Evolutionary conservation across 345 rosid species (phyloP), one percentile per base, ranked within the genome.

Genomic region (Hibiscus trionum): DNA sequence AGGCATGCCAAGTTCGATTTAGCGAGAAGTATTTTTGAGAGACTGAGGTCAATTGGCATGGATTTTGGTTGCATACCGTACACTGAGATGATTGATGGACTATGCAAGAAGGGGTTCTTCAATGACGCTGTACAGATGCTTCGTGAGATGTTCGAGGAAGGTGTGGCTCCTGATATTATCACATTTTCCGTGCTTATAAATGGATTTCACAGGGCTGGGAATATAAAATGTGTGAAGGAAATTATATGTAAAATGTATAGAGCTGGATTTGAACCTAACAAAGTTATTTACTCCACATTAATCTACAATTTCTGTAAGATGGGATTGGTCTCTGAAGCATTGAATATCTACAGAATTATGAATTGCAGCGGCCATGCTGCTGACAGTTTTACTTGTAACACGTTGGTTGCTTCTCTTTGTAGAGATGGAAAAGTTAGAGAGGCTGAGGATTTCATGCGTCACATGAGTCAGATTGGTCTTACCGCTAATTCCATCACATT

Each of bases 181-280:
- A 88, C 96, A 33, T 91, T 85, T 76, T 90, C 98, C 35, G 91
- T 79, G 11, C 94, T 93, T 53, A 75, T 93, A 72, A 88, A 88
- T 81, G 98, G 98, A 77, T 87, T 85, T 75, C 83, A 81, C 82
- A 80, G 69, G 77, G 85, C 72, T 52, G 87, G 91, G 64, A 88
- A 71, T 62, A 70, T 83, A 19, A 72, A 50, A 70, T 70, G 70
- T 57, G 85, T 77, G 0, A 90, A 84, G 86, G 93, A 90, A 83
- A 72, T 88, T 53, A 66, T 88, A n/a, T 84, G 91, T 73, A 87
- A 78, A 78, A 78, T 93, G 79, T 90, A 81, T 75, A 88, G 77
- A 86, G 76, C 77, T 79, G 94, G 93, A 77, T 57, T 86, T 77
- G 55, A 73, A 71, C 93, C 90, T 59, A 91, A 93, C 79, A 64